Evolutionary conservation across 805 yeast species (phyloP).

Genomic region (Saturnispora bothae): DNA sequence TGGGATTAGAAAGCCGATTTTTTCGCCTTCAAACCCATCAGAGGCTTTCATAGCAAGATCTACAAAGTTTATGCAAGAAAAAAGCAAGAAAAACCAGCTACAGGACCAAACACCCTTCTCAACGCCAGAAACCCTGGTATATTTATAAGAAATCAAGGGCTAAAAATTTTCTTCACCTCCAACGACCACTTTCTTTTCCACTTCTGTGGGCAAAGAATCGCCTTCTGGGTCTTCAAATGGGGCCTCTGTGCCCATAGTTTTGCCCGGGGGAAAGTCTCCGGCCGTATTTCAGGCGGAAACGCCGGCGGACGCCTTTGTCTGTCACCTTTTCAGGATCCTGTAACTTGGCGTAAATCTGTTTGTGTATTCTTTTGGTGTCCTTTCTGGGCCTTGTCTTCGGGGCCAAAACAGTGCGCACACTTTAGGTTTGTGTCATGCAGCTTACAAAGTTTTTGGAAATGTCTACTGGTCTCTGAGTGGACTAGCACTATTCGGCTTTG

Average conservation of each 20-base stretch:
- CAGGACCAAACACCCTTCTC: too few species aligned
- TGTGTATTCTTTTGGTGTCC: neutral
- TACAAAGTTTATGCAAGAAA: too few species aligned
- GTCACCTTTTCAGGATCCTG: neutral
- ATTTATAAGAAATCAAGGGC: too few species aligned
- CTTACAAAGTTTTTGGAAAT: neutral
- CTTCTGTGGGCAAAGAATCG: slow-evolving; percentile 17
- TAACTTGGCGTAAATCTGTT: neutral
- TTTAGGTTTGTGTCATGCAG: neutral
- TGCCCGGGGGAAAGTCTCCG: slow-evolving; percentile 24
- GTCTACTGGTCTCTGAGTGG: slow-evolving; percentile 4
- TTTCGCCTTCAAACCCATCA: too few species aligned
- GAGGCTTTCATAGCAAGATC: too few species aligned
- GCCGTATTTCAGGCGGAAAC: slow-evolving; percentile 21
- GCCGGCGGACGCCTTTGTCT: slow-evolving; percentile 13
- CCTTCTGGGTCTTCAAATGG: slow-evolving; percentile 19
- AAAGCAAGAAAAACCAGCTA: too few species aligned
- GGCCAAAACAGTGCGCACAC: neutral
- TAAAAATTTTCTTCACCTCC: neutral
- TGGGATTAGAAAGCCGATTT: too few species aligned
- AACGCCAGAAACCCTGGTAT: neutral
- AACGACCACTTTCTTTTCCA: slow-evolving; percentile 4
- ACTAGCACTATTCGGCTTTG: slow-evolving; percentile 17
- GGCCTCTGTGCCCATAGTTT: slow-evolving; percentile 2
- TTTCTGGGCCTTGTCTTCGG: neutral